Evolutionary conservation across 352 stramenopile genomes (phyloP).

Genomic region (Pythium periplocum): DNA sequence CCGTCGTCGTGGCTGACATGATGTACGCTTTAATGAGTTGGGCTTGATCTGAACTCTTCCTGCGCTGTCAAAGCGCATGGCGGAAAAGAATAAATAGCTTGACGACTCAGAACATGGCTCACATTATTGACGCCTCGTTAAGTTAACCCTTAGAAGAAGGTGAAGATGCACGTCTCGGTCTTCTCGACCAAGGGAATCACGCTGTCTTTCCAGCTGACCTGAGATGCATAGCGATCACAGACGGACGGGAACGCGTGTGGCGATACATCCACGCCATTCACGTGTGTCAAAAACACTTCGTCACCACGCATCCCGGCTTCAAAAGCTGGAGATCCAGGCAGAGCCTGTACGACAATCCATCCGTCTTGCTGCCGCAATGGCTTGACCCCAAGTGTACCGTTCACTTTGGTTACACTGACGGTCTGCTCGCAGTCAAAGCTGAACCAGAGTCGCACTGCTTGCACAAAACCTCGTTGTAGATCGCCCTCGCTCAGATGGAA

Average conservation of each 20-base stretch:
- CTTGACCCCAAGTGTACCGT: conserved; percentile 60
- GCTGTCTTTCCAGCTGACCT: conserved; percentile 65
- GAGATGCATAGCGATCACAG: conserved; percentile 19
- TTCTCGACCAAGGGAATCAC: conserved; percentile 72
- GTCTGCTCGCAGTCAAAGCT: conserved; percentile 78
- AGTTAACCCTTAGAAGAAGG: conserved; percentile 47
- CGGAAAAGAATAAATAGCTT: too few relatives aligned
- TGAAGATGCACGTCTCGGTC: conserved; percentile 73
- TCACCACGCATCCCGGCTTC: conserved; percentile 67
- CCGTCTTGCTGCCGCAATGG: conserved; percentile 69
- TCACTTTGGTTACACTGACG: conserved; percentile 72
- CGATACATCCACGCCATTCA: conserved; percentile 75
- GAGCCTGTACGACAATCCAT: conserved; percentile 69
- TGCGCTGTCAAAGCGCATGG: too few relatives aligned
- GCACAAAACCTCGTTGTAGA: conserved; percentile 49
- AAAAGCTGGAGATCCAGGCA: conserved; percentile 57
- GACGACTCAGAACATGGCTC: too few relatives aligned
- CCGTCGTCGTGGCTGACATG: not conserved
- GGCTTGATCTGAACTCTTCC: too few relatives aligned
- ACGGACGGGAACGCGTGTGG: conserved; percentile 63
- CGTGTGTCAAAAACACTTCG: conserved; percentile 75
- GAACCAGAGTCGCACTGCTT: conserved; percentile 72
- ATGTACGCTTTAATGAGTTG: too few relatives aligned
- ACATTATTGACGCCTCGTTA: not conserved
- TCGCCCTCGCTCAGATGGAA: conserved; percentile 51